Evolutionary conservation across 2,329 filamentous ascomycete species (phyloP).

Genomic region (Pseudogymnoascus sp.): DNA sequence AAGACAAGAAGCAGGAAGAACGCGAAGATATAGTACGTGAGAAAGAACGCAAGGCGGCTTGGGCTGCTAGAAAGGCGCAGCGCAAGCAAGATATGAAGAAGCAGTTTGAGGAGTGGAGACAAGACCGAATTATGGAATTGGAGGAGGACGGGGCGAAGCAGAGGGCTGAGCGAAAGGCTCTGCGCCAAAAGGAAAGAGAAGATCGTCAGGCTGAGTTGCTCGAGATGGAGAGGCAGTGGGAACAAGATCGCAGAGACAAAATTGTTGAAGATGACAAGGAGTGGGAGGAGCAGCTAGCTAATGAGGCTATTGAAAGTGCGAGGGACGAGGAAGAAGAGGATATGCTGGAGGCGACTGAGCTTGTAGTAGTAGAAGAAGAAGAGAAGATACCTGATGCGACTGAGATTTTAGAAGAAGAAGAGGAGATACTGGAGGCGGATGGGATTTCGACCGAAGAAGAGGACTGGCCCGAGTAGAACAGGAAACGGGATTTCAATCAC

Average conservation of each 20-base stretch:
- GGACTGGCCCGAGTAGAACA: neutral
- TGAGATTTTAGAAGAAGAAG: neutral
- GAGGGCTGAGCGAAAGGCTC: neutral
- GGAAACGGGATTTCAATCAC: neutral
- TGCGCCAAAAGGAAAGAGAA: neutral
- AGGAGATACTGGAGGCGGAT: neutral
- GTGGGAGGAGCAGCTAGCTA: slow-evolving; percentile 2
- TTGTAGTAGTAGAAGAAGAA: neutral
- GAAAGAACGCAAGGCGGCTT: neutral
- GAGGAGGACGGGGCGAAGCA: neutral
- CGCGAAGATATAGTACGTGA: neutral
- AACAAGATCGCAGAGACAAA: neutral
- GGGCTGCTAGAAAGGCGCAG: neutral
- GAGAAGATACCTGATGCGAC: neutral
- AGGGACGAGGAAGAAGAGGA: neutral
- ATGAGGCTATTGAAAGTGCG: neutral
- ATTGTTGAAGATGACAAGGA: neutral
- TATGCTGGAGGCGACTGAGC: neutral
- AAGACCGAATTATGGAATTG: neutral
- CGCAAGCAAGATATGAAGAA: neutral
- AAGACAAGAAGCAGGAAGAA: neutral
- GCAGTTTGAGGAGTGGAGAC: neutral
- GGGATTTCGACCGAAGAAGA: neutral
- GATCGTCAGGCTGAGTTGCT: neutral
- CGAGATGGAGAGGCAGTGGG: slow-evolving; percentile 7